Conservation (phyloP, 371 early-diverging fungal species). For the Mortierella sp. region DNA sequence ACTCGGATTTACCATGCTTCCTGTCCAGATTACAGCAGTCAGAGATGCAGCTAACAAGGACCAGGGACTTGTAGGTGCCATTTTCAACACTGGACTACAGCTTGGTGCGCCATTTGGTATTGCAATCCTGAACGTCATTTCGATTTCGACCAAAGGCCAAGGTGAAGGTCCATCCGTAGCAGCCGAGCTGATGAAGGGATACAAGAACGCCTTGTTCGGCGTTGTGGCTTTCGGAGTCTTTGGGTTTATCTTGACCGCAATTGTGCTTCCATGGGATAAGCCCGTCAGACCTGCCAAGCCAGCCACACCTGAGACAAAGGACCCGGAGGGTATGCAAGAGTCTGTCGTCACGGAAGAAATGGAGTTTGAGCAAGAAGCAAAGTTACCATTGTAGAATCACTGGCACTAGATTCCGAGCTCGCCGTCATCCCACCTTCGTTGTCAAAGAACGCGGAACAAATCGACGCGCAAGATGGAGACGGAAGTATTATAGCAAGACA, state of each 20-base stretch:
- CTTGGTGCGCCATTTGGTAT: conserved; percentile 52
- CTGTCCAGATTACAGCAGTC: conserved; percentile 40
- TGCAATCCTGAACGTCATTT: conserved; percentile 44
- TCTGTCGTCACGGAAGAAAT: neutral
- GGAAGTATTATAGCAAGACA: conserved; percentile 11
- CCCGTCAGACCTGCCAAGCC: conserved; percentile 12
- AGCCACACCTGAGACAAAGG: neutral
- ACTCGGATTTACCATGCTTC: conserved; percentile 35
- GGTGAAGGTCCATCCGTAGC: conserved; percentile 8
- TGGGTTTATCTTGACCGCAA: conserved; percentile 19
- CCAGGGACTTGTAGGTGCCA: conserved; percentile 45
- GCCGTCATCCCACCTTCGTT: neutral
- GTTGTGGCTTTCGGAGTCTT: conserved; percentile 39
- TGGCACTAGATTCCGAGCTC: neutral
- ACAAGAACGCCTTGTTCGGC: conserved; percentile 42
- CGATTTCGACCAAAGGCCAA: conserved; percentile 37
- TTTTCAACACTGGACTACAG: conserved; percentile 48
- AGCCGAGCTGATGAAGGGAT: conserved; percentile 39
- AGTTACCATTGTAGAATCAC: neutral
- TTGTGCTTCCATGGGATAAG: conserved; percentile 45
- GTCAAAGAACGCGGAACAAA: too few species aligned
- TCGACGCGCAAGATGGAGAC: conserved; percentile 9
- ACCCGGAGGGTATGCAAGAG: neutral
- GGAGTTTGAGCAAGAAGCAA: conserved; percentile 5
- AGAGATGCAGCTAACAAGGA: conserved; percentile 46